A percentile compares a stretch with the other conserved stretches of the same genome.
Conservation (phyloP, 148 eudicot genomes). For the Heliosperma pusillum region DNA sequence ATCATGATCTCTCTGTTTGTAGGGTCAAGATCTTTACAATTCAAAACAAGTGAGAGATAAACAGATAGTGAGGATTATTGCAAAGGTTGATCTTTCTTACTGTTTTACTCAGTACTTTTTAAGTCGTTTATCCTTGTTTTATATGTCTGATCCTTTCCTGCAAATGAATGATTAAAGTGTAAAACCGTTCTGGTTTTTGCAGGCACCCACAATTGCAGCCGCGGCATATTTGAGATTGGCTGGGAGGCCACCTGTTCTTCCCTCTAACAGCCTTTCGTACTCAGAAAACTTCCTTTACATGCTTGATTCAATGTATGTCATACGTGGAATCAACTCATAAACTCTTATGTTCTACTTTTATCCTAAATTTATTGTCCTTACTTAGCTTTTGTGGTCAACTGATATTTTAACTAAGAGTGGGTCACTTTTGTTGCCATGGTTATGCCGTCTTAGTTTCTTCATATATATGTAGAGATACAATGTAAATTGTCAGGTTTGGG, state of each 20-base stretch:
- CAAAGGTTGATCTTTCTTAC: slow-evolving; percentile 55
- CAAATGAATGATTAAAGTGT: background rate
- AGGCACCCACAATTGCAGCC: slow-evolving; percentile 98
- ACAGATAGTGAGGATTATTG: slow-evolving; percentile 94
- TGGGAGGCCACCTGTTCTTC: slow-evolving; percentile 95
- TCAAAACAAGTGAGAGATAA: slow-evolving; percentile 95
- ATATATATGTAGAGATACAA: too few relatives aligned
- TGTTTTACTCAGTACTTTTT: background rate
- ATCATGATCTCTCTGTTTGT: slow-evolving; percentile 7
- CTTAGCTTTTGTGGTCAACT: background rate
- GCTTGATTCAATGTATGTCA: slow-evolving; percentile 93
- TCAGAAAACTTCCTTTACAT: slow-evolving; percentile 95
- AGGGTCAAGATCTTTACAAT: slow-evolving; percentile 97
- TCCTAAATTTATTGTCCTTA: background rate
- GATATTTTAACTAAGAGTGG: background rate
- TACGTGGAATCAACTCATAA: slow-evolving; percentile 10
- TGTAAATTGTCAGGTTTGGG: background rate
- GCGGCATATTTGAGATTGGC: slow-evolving; percentile 97
- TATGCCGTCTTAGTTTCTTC: too few relatives aligned
- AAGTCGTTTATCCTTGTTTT: background rate
- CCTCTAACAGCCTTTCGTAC: slow-evolving; percentile 88
- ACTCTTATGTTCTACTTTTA: background rate
- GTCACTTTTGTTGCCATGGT: background rate
- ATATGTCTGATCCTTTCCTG: background rate
- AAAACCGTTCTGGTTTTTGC: slow-evolving; percentile 17